Evolutionary conservation across 495 filamentous ascomycete species (phyloP).

Genomic region (Sphaerosporella brunnea): DNA sequence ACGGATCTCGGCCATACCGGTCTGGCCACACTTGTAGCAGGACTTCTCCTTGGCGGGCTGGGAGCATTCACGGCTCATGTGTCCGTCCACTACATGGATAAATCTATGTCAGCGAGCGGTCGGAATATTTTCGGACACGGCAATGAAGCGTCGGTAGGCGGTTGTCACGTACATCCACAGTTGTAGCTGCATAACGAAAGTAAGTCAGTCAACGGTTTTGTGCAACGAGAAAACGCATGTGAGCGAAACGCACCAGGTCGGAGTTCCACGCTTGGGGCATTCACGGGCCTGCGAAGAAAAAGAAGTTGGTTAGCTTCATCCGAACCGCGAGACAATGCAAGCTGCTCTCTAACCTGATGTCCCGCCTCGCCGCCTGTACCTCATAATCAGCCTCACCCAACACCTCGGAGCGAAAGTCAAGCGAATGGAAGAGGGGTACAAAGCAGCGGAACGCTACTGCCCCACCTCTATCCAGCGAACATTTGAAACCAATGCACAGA

Average conservation of each 20-base stretch:
- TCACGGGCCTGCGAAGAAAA: conserved; percentile 52
- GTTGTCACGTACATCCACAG: conserved; percentile 45
- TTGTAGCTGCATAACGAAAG: conserved; percentile 44
- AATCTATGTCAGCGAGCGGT: not conserved
- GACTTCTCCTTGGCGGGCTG: conserved; percentile 81
- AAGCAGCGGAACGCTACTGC: too few relatives aligned
- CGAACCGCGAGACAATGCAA: not conserved
- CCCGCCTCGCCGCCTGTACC: conserved; percentile 51
- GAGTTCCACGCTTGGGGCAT: conserved; percentile 82
- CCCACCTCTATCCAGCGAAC: too few relatives aligned
- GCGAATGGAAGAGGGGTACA: too few relatives aligned
- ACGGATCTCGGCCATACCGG: conserved; percentile 11
- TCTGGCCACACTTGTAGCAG: conserved; percentile 81
- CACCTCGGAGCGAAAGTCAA: conserved; percentile 1
- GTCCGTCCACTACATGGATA: conserved; percentile 53
- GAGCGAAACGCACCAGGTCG: conserved; percentile 52
- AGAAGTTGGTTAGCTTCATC: not conserved
- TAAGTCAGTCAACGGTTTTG: conserved; percentile 19
- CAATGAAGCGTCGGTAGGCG: not conserved
- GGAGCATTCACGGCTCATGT: conserved; percentile 90
- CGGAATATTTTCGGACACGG: too few relatives aligned
- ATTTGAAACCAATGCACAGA: too few relatives aligned
- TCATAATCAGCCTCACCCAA: conserved; percentile 5
- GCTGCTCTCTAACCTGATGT: conserved; percentile 39
- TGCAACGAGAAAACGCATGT: not conserved